Base-by-base conservation (phyloP, 805 yeast genomes). In the Vanderwaltozyma yarrowii region DNA sequence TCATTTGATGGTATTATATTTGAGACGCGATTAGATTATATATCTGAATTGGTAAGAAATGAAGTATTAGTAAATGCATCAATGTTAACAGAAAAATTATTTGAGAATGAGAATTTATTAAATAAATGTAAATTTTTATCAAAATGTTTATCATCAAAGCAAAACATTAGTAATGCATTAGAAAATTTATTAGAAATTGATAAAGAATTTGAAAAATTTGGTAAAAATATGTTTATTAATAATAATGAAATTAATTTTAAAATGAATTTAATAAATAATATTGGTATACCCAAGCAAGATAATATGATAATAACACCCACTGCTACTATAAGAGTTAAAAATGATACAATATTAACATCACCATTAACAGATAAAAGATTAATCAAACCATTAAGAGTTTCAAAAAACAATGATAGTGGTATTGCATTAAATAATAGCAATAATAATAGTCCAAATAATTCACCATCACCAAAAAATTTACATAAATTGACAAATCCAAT, bases 61-160 rank as follows among this genome's bases (percentile, higher is more conserved):
- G 78, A 78, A 27, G 64, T 79, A 5, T 54, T 78, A 17, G 67
- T 73, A 40, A 70, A 70, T 44, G 70, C 84, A 1, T 71, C 81
- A 0, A 57, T 73, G 5, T 56, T 75, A 23, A 69, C 72, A 49
- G 87, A 78, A 49, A 68, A 70, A 37, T 50, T 67, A 49, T 42
- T 62, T 10, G 46, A 52, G 13, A 56, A 61, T 24, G 48, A 51
- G 15, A 50, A 44, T 1, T 50, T 64, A 20, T 35, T 46, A 12
- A 36, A 36, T 12, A 36, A 54, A 13, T 46, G 44, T 27, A 55
- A 56, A 33, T 50, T 56, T 37, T 23, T 56, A 10, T 47, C 57
- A 4, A 35, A 42, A n/a, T 41, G 51, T 29, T 31, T 53, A 11
- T 41, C 43, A n/a, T 41, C 36, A 3, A 50, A 45, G 14, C 32